phyloP scores from a whole-genome alignment of 805 yeast species.

The Candida maris region DNA sequence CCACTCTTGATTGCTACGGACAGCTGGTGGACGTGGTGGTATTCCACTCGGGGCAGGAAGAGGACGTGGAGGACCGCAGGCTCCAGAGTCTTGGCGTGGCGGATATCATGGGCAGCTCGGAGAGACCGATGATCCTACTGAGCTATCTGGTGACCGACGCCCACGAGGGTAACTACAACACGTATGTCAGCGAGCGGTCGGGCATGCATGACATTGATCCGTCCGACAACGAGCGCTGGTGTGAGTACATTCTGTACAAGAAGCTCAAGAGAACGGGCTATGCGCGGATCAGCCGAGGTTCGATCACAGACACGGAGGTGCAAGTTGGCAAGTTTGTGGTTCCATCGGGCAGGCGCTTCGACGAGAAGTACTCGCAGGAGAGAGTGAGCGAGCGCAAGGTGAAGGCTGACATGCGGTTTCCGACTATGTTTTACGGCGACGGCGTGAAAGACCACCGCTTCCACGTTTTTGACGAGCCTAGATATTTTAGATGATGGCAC shows the following conservation, averaged over 20 bases:
- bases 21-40: slow-evolving; percentile 87
- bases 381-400: slow-evolving; percentile 55
- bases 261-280: slow-evolving; percentile 84
- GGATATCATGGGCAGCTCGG: slow-evolving; percentile 75
- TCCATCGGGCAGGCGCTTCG: slow-evolving; percentile 26
- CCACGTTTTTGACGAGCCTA: slow-evolving; percentile 94
- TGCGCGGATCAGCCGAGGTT: slow-evolving; percentile 88
- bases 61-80: slow-evolving; percentile 90
- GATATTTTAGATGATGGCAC: slow-evolving; percentile 62
- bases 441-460: slow-evolving; percentile 92
- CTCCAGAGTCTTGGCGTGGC: slow-evolving; percentile 76
- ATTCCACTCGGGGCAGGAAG: slow-evolving; percentile 98
- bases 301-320: slow-evolving; percentile 94
- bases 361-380: slow-evolving; percentile 31
- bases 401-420: slow-evolving; percentile 67
- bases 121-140: slow-evolving; percentile 78
- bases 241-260: slow-evolving; percentile 91
- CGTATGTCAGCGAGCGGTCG: slow-evolving; percentile 76
- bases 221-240: slow-evolving; percentile 96
- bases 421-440: slow-evolving; percentile 73
- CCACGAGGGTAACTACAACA: slow-evolving; percentile 83
- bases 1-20: slow-evolving; percentile 89
- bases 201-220: slow-evolving; percentile 94
- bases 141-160: slow-evolving; percentile 92
- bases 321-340: slow-evolving; percentile 91